Percentiles rank a stretch among this genome's conserved stretches.
Conservation (phyloP, 352 stramenopile species). For the Thraustochytrium sp. region DNA sequence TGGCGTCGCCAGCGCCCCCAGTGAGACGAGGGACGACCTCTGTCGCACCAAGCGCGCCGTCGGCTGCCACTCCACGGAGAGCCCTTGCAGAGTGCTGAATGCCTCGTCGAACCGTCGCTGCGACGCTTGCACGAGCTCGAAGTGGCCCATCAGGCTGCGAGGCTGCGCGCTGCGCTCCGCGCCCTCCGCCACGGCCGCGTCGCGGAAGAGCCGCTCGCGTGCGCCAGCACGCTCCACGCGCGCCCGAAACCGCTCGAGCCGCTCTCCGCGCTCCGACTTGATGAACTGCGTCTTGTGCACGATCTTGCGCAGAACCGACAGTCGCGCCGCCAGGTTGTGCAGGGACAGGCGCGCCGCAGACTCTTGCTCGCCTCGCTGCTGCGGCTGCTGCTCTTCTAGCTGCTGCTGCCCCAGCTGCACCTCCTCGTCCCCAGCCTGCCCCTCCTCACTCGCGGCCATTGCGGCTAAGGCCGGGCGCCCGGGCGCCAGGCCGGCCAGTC, state of each 20-base stretch:
- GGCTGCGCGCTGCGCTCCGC: background rate
- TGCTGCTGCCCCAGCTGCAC: no score
- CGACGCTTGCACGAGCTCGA: background rate
- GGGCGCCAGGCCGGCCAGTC: no score
- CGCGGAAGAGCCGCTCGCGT: constrained; percentile 12
- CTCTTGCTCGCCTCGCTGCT: no score
- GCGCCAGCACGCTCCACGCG: background rate
- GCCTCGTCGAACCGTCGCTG: background rate
- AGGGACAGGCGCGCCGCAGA: background rate
- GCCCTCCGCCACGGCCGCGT: background rate
- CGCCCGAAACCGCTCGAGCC: background rate
- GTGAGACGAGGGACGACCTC: background rate
- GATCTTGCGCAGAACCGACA: background rate
- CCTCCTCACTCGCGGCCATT: no score
- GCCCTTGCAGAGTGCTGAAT: background rate
- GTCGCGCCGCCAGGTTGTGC: background rate
- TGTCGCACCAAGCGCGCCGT: background rate
- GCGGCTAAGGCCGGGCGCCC: no score
- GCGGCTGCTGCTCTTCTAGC: no score
- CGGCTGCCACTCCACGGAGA: background rate
- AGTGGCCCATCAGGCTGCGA: background rate
- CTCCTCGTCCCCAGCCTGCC: no score
- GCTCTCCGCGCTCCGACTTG: background rate
- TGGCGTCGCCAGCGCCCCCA: background rate
- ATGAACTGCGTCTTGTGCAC: background rate